These are phyloP conservation scores for Pseudogymnoascus pannorum DNA, from an alignment of 2,329 filamentous ascomycete genomes.

Conservation along the genomic window DNA sequence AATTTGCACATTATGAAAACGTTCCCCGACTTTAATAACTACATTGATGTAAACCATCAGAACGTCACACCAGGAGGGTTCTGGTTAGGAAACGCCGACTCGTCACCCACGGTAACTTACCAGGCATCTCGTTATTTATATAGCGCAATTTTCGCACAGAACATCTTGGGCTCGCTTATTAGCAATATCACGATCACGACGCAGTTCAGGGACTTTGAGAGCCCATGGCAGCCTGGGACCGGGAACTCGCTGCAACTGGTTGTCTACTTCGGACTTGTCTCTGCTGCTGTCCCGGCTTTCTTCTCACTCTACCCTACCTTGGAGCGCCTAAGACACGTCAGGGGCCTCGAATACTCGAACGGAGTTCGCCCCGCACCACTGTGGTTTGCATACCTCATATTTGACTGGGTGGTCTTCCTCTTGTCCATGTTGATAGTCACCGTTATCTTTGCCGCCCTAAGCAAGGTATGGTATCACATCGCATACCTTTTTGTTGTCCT, in stretches of 20 bases:
- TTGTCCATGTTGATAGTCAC: slow-evolving; percentile 57
- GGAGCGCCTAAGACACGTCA: slow-evolving; percentile 70
- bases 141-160: slow-evolving; percentile 54
- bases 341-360: slow-evolving; percentile 85
- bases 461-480: slow-evolving; percentile 64
- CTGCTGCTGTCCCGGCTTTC: slow-evolving; percentile 75
- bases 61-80: slow-evolving; percentile 72
- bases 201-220: slow-evolving; percentile 67
- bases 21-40: slow-evolving; percentile 60
- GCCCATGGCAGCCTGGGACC: slow-evolving; percentile 59
- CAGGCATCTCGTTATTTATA: slow-evolving; percentile 52
- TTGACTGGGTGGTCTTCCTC: slow-evolving; percentile 72
- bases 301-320: slow-evolving; percentile 85
- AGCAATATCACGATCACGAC: slow-evolving; percentile 63
- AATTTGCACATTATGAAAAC: slow-evolving; percentile 45
- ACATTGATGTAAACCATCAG: slow-evolving; percentile 53
- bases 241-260: slow-evolving; percentile 73
- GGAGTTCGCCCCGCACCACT: slow-evolving; percentile 75
- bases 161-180: slow-evolving; percentile 58
- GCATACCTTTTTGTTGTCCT: slow-evolving; percentile 79
- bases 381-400: slow-evolving; percentile 75
- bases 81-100: slow-evolving; percentile 59
- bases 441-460: slow-evolving; percentile 58
- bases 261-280: slow-evolving; percentile 72
- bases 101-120: slow-evolving; percentile 63